These are phyloP conservation scores for Filosporella fistucella DNA, from an alignment of 495 filamentous ascomycete genomes.

Conservation along the genomic window DNA sequence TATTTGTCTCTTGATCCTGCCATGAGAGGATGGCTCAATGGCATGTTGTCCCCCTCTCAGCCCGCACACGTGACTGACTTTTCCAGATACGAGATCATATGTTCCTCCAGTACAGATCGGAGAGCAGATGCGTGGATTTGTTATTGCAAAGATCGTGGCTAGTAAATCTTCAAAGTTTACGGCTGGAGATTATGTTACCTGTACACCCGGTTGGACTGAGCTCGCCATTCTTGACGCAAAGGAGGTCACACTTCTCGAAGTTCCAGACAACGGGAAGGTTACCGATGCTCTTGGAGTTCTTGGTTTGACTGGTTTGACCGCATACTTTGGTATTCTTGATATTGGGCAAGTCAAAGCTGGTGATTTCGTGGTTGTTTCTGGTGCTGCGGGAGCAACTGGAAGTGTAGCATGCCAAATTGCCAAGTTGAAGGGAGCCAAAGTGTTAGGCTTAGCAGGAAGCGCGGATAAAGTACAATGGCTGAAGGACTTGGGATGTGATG, in stretches of 20 bases:
- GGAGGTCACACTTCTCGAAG: constrained; percentile 29
- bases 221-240: constrained; percentile 46
- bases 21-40: constrained; percentile 71
- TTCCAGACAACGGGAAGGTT: constrained; percentile 40
- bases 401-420: constrained; percentile 66
- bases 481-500: constrained; percentile 55
- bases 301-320: constrained; percentile 56
- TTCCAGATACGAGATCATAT: constrained; percentile 58
- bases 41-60: constrained; percentile 18
- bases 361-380: constrained; percentile 64
- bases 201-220: constrained; percentile 57
- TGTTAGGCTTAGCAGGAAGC: constrained; percentile 60
- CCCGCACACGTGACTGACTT: constrained; percentile 3
- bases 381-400: constrained; percentile 68
- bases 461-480: constrained; percentile 63
- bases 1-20: constrained; percentile 78
- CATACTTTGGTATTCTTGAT: constrained; percentile 62
- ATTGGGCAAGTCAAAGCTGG: constrained; percentile 51
- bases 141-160: constrained; percentile 47
- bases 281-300: constrained; percentile 60
- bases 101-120: constrained; percentile 60
- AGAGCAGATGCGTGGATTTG: constrained; percentile 61
- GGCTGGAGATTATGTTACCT: constrained; percentile 48
- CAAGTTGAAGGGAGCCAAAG: constrained; percentile 54
- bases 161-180: constrained; percentile 38